Conservation (phyloP, 1,139 yeast species). For the Hemisphaericaspora xylanilytica region DNA sequence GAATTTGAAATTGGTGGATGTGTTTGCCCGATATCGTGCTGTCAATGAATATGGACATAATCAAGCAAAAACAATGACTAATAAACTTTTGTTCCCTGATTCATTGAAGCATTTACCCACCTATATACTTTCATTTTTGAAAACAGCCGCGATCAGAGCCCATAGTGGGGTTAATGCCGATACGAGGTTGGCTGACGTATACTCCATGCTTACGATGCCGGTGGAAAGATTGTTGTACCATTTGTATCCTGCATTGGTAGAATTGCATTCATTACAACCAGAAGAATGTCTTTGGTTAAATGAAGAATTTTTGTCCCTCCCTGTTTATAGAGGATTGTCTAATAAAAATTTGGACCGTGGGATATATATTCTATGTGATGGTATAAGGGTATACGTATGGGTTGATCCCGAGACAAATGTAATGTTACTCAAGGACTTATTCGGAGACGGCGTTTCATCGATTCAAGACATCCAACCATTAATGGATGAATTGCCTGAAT, state of each 20-base stretch:
- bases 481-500: constrained; percentile 64
- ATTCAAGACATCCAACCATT: constrained; percentile 47
- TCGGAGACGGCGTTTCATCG: constrained; percentile 54
- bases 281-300: constrained; percentile 45
- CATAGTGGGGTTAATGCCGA: constrained; percentile 49
- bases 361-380: constrained; percentile 75
- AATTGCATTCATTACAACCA: constrained; percentile 64
- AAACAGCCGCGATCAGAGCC: constrained; percentile 60
- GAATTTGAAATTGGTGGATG: constrained; percentile 63
- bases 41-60: constrained; percentile 49
- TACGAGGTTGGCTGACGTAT: constrained; percentile 57
- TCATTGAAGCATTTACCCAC: constrained; percentile 72
- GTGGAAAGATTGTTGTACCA: constrained; percentile 59
- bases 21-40: constrained; percentile 74
- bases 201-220: constrained; percentile 54
- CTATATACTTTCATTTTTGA: constrained; percentile 66
- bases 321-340: constrained; percentile 46
- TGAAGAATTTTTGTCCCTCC: constrained; percentile 52
- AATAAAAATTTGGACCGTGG: constrained; percentile 61
- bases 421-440: constrained; percentile 66
- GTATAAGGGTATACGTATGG: constrained; percentile 62
- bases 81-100: constrained; percentile 79
- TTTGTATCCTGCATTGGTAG: constrained; percentile 79
- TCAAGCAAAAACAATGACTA: constrained; percentile 48
- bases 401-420: constrained; percentile 71